phyloP scores from a whole-genome alignment of 495 filamentous ascomycete species.

The Trichoderma gamsii region DNA sequence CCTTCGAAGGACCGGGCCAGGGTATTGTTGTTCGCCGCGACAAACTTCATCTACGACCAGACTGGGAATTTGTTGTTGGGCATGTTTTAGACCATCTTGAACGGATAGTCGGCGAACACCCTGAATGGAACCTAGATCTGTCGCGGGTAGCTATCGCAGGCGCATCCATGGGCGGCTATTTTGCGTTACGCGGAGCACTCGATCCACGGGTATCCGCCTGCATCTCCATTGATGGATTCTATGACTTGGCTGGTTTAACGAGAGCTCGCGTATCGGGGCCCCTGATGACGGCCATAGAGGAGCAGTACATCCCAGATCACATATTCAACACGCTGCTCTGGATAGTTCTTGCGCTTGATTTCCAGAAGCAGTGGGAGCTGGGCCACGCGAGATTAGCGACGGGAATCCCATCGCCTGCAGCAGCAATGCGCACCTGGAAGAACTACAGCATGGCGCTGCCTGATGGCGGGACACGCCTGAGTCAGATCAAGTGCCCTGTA shows the following conservation, averaged over 20 bases:
- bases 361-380: constrained; percentile 36
- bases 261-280: constrained; percentile 24
- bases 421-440: constrained; percentile 23
- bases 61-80: constrained; percentile 27
- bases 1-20: constrained; percentile 48
- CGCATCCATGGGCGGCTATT: constrained; percentile 42
- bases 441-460: constrained; percentile 17
- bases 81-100: constrained; percentile 33
- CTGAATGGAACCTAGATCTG: constrained; percentile 30
- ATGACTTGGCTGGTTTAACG: constrained; percentile 32
- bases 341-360: constrained; percentile 19
- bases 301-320: constrained; percentile 26
- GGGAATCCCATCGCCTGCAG: constrained; percentile 21
- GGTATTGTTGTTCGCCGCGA: constrained; percentile 33
- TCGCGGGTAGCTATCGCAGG: constrained; percentile 41
- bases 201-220: constrained; percentile 43
- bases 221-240: constrained; percentile 37
- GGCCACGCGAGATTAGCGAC: constrained; percentile 20
- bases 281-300: constrained; percentile 19
- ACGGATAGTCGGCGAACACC: not conserved
- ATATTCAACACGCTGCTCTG: constrained; percentile 28
- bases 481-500: constrained; percentile 21
- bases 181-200: constrained; percentile 33
- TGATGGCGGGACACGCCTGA: constrained; percentile 3
- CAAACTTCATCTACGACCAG: constrained; percentile 29